Percentiles rank a stretch among this genome's conserved stretches.
These are phyloP conservation scores for Laetiporus sulphureus DNA, from an alignment of 1,284 basidiomycete species.

Conservation along the genomic window DNA sequence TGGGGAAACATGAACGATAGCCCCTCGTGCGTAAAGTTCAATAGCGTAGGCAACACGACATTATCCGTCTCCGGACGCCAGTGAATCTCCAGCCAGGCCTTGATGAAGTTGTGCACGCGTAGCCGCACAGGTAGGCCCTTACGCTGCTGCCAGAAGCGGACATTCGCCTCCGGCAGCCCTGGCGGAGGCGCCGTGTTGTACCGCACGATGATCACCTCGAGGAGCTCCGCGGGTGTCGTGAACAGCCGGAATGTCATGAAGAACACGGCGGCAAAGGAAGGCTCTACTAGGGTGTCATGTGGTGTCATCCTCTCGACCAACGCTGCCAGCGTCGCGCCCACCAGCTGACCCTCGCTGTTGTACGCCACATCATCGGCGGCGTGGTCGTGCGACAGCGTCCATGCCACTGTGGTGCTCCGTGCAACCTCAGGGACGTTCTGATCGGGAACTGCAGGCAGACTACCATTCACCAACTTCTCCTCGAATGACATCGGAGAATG, in stretches of 20 bases:
- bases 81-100: conserved; percentile 88
- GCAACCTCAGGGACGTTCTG: conserved; percentile 28
- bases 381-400: conserved; percentile 67
- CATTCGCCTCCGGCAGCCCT: conserved; percentile 55
- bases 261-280: conserved; percentile 82
- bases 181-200: conserved; percentile 71
- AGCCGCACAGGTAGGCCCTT: conserved; percentile 88
- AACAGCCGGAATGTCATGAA: conserved; percentile 97
- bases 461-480: conserved; percentile 49
- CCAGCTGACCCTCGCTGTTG: conserved; percentile 85
- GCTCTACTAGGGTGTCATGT: conserved; percentile 83
- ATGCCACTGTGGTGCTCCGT: conserved; percentile 39
- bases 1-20: conserved; percentile 59
- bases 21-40: conserved; percentile 58
- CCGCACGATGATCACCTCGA: conserved; percentile 71
- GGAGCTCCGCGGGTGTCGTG: conserved; percentile 71
- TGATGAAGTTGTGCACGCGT: conserved; percentile 88
- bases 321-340: conserved; percentile 85
- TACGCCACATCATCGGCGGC: conserved; percentile 80
- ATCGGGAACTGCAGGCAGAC: conserved; percentile 40
- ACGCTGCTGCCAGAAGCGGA: conserved; percentile 73
- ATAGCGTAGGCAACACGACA: conserved; percentile 50
- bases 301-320: conserved; percentile 97
- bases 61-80: conserved; percentile 75
- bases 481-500: conserved; percentile 31